Conservation (phyloP, 2,329 filamentous ascomycete genomes). For the Allantophomopsis cytisporea region DNA sequence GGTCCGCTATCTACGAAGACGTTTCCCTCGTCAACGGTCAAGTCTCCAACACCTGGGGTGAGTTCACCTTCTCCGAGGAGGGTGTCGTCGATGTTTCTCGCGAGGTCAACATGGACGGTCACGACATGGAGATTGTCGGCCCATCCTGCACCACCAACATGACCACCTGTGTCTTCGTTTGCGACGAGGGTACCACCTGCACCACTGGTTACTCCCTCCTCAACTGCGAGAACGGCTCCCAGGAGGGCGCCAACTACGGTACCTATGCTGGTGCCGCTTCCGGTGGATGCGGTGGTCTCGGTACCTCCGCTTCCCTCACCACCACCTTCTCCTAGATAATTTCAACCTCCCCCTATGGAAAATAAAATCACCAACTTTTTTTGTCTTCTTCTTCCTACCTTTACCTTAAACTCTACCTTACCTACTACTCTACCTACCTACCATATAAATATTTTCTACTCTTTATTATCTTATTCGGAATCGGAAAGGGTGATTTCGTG, state of each 20-base stretch:
- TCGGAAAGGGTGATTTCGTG: too few species aligned
- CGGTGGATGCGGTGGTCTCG: constrained; percentile 4
- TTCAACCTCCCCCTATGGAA: too few species aligned
- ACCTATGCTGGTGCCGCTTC: constrained; percentile 6
- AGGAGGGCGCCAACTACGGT: constrained; percentile 13
- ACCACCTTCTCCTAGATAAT: constrained; percentile 1
- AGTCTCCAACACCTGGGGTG: constrained; percentile 28
- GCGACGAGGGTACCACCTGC: constrained; percentile 21
- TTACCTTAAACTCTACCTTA: too few species aligned
- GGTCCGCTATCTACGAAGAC: constrained; percentile 21
- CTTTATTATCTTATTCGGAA: too few species aligned
- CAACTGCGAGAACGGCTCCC: constrained; percentile 17
- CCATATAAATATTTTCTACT: too few species aligned
- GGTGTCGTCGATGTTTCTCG: constrained; percentile 28
- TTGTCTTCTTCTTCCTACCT: too few species aligned
- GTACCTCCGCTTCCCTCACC: background rate
- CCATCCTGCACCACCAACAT: constrained; percentile 26
- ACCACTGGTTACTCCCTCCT: constrained; percentile 23
- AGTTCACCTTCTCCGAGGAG: constrained; percentile 23
- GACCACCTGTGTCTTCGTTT: constrained; percentile 27
- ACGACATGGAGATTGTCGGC: constrained; percentile 21
- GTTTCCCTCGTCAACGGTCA: constrained; percentile 22
- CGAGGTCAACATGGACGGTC: constrained; percentile 28
- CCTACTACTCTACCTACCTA: too few species aligned
- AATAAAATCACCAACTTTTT: too few species aligned